Evolutionary conservation across 225 moss, liverwort and hornwort genomes (phyloP), one percentile per base, ranked within the genome.

Genomic region (Bryum argenteum): DNA sequence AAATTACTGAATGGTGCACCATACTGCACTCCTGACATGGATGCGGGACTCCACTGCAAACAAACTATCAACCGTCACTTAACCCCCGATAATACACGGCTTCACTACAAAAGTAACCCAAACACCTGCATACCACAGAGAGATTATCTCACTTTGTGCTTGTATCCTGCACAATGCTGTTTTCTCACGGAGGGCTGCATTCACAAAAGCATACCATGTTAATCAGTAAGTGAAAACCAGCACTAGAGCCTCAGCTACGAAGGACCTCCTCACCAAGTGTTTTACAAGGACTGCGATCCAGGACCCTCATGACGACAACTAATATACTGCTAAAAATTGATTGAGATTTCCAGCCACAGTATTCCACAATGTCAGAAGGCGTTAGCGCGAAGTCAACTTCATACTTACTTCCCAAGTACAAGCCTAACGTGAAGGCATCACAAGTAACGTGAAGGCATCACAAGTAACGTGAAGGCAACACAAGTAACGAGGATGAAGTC

Each of bases 161-260:
- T 94, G 63, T 97, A 97, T 58, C 97, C 97, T 22, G 94, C 98
- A 87, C 92, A 92, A 78, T 98, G 98, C 65, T 94, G 98, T 69
- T 94, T 98, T 63, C 98, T 87, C 74, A 98, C 98, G 39, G 98
- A 98, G 37, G 98, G 98, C 98, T 97, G 90, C 71, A 83, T 71
- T 73, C 17, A 71, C 26, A 69, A 59, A 74, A 21, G 56, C 53
- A 58, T 20, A 67, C 11, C 50, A 60, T 23, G 56, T 75, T 37
- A 76, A 65, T 8, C 45, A 51, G 17, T 58, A 17, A 47, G 12
- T 12, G 21, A 17, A 42, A 72, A 62, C 50, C 60, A 44, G 13
- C 40, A 2, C 10, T 15, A 45, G 2, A 37, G 28, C 63, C 14
- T 11, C 57, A 51, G 13, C 10, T 64, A 9, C 10, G 23, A 72